Conservation (phyloP, 1,284 basidiomycete species). For the Fomitopsis pinicola region DNA sequence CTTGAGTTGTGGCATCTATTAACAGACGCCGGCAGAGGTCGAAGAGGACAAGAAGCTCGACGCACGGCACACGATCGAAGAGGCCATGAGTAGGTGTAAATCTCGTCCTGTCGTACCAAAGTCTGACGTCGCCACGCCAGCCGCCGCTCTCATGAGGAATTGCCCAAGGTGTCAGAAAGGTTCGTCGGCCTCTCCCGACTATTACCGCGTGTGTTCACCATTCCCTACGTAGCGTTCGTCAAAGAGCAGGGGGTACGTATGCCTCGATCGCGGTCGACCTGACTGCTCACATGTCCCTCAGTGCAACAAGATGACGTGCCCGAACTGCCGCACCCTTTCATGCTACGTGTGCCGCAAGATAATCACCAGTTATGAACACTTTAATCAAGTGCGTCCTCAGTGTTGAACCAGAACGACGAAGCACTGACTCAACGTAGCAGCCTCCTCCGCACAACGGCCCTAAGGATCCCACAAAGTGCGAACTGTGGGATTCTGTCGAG, state of each 20-base stretch:
- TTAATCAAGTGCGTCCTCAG: conserved; percentile 43
- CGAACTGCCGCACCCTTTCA: conserved; percentile 61
- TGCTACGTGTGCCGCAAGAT: conserved; percentile 77
- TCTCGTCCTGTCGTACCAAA: neutral
- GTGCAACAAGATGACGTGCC: conserved; percentile 83
- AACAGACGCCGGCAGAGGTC: conserved; percentile 41
- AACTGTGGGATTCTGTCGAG: conserved; percentile 69
- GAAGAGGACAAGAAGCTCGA: conserved; percentile 70
- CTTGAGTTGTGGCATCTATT: neutral
- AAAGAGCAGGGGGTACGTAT: conserved; percentile 65
- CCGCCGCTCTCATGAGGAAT: conserved; percentile 76
- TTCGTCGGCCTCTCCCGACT: conserved; percentile 24
- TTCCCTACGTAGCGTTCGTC: conserved; percentile 53
- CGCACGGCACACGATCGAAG: conserved; percentile 75
- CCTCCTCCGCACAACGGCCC: conserved; percentile 17
- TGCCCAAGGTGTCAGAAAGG: conserved; percentile 79
- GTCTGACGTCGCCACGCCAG: conserved; percentile 31
- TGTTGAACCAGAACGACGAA: conserved; percentile 1
- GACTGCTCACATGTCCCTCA: conserved; percentile 24
- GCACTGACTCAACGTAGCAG: conserved; percentile 6
- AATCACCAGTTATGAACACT: conserved; percentile 77
- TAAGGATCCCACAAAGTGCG: conserved; percentile 44
- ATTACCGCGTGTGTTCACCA: neutral
- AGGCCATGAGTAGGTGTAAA: conserved; percentile 74
- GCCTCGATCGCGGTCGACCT: neutral